phyloP scores from a whole-genome alignment of 148 eudicot genomes.

The Suaeda aralocaspica region DNA sequence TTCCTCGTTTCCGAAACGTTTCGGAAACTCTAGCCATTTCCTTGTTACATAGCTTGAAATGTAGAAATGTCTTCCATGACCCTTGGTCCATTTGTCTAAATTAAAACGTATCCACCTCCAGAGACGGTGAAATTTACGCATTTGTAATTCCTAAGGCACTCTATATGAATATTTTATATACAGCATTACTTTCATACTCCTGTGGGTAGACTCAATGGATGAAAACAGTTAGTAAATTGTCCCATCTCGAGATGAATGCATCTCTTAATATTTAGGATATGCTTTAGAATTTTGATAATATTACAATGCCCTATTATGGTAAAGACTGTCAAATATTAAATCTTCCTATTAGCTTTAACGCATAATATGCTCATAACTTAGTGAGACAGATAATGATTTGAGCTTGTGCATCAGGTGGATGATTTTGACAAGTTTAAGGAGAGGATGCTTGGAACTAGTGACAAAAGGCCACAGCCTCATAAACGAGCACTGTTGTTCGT shows the following conservation, averaged over 20 bases:
- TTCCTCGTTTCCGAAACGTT: no score
- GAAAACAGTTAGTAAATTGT: not conserved
- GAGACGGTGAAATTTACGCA: not conserved
- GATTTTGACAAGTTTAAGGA: conserved; percentile 83
- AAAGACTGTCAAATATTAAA: not conserved
- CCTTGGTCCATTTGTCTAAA: no score
- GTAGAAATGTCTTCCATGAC: no score
- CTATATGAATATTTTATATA: no score
- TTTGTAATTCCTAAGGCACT: not conserved
- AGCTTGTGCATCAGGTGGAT: conserved; percentile 59
- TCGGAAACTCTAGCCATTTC: no score
- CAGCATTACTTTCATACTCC: not conserved
- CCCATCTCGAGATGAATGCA: not conserved
- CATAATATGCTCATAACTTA: not conserved
- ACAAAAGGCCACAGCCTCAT: conserved; percentile 51
- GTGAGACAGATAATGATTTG: conserved; percentile 11
- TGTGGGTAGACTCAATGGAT: not conserved
- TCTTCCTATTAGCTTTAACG: not conserved
- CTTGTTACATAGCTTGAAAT: no score
- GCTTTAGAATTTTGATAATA: not conserved
- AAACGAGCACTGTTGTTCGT: conserved; percentile 91
- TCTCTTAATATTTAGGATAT: not conserved
- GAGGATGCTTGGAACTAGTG: conserved; percentile 67
- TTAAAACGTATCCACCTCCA: no score
- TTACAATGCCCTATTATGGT: not conserved